Conservation (phyloP, 129 eudicot genomes). For the Centella asiatica region DNA sequence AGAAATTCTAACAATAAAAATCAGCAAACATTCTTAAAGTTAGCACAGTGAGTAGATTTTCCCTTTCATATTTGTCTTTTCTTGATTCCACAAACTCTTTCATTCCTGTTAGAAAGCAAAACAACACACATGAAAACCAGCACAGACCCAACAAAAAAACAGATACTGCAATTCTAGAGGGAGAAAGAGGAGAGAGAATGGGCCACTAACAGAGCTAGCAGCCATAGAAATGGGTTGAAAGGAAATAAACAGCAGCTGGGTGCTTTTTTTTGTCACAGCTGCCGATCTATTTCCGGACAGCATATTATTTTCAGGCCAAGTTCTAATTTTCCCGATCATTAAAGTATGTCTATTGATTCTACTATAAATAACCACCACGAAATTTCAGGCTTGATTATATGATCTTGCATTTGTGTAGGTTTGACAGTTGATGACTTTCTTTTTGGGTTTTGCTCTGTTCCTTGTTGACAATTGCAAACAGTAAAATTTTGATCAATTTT, state of each 20-base stretch:
- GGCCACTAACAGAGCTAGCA: background rate
- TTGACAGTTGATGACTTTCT: constrained; percentile 3
- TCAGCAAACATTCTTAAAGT: no score
- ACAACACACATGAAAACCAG: background rate
- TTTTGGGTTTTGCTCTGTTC: background rate
- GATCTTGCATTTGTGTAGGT: background rate
- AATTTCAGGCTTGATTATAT: no score
- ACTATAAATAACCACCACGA: background rate
- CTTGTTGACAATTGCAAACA: background rate
- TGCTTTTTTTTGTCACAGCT: constrained; percentile 15
- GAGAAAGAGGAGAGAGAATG: constrained; percentile 22
- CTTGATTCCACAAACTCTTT: background rate
- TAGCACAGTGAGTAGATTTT: background rate
- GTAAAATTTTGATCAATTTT: background rate
- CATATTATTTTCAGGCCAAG: constrained; percentile 3
- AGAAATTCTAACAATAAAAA: background rate
- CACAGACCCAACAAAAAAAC: constrained; percentile 1
- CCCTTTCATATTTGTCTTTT: background rate
- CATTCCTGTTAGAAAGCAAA: background rate
- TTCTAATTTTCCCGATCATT: constrained; percentile 20
- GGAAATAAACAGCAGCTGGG: constrained; percentile 10
- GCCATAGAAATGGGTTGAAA: constrained; percentile 33
- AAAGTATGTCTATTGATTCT: background rate
- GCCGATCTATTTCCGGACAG: constrained; percentile 15
- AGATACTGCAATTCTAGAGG: constrained; percentile 16